These are phyloP conservation scores for Terana coerulea DNA, from an alignment of 768 basidiomycete species.

Conservation along the genomic window DNA sequence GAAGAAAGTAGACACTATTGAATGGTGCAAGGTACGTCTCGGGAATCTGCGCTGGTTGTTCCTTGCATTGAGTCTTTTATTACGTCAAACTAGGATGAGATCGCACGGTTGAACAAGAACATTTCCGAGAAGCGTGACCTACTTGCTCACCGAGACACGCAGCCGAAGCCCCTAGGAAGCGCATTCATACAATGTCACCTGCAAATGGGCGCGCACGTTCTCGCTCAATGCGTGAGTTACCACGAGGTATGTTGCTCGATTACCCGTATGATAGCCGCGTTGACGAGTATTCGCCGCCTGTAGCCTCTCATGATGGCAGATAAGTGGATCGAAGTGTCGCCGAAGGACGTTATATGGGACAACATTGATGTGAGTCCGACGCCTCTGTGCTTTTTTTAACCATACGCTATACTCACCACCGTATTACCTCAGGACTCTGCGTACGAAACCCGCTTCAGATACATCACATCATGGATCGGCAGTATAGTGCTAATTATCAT, in stretches of 20 bases:
- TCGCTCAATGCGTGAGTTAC: slow-evolving; percentile 55
- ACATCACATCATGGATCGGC: slow-evolving; percentile 49
- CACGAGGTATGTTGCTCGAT: slow-evolving; percentile 36
- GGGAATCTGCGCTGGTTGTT: neutral
- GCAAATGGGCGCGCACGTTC: slow-evolving; percentile 72
- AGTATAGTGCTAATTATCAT: slow-evolving; percentile 57
- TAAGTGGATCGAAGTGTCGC: slow-evolving; percentile 56
- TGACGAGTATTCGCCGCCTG: neutral
- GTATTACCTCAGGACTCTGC: slow-evolving; percentile 25
- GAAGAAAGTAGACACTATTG: slow-evolving; percentile 13
- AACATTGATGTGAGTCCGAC: slow-evolving; percentile 46
- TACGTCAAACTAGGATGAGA: slow-evolving; percentile 39
- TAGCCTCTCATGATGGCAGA: slow-evolving; percentile 55
- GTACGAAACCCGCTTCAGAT: slow-evolving; percentile 53
- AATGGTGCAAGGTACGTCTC: slow-evolving; percentile 38
- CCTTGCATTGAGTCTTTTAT: neutral
- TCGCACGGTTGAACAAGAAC: slow-evolving; percentile 39
- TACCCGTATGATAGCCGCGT: neutral
- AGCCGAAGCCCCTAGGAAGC: slow-evolving; percentile 43
- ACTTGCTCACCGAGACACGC: slow-evolving; percentile 28
- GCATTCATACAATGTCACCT: slow-evolving; percentile 67
- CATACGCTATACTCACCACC: neutral
- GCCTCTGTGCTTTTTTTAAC: neutral
- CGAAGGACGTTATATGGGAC: slow-evolving; percentile 53
- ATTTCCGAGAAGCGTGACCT: slow-evolving; percentile 40